Conservation (phyloP, 2,329 filamentous ascomycete species). For the Magnaporthiopsis poae region DNA sequence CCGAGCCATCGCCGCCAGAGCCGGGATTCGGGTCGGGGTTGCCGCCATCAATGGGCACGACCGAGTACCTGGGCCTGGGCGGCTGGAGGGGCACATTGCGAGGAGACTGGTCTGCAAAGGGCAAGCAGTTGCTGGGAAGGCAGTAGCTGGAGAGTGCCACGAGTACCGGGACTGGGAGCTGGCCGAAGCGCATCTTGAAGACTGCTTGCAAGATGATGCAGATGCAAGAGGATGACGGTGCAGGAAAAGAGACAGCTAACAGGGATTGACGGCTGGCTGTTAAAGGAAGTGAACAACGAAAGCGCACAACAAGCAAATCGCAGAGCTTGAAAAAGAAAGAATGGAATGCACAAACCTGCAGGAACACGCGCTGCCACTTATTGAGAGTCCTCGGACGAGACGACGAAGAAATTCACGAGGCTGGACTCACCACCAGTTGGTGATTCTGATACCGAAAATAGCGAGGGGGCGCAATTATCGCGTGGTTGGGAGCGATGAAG, state of each 20-base stretch:
- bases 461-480: not conserved
- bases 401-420: not conserved
- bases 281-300: not conserved
- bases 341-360: slow-evolving; percentile 4
- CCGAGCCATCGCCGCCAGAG: slow-evolving; percentile 12
- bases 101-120: slow-evolving; percentile 17
- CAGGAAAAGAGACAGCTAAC: not conserved
- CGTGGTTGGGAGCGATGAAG: not conserved
- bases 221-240: not conserved
- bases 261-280: not conserved
- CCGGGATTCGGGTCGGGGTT: slow-evolving; percentile 7
- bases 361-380: not conserved
- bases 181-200: slow-evolving; percentile 15
- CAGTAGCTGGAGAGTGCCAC: slow-evolving; percentile 12
- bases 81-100: slow-evolving; percentile 14
- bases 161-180: slow-evolving; percentile 10
- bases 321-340: not conserved
- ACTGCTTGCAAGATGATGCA: slow-evolving; percentile 5
- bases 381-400: not conserved
- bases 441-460: not conserved
- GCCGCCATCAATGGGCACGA: slow-evolving; percentile 27
- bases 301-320: slow-evolving; percentile 1
- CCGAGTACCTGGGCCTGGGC: slow-evolving; percentile 27
- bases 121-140: slow-evolving; percentile 11
- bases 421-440: not conserved